Evolutionary conservation across 768 basidiomycete species (phyloP), one percentile per base, ranked within the genome.

Genomic region (Lactarius sanguifluus): DNA sequence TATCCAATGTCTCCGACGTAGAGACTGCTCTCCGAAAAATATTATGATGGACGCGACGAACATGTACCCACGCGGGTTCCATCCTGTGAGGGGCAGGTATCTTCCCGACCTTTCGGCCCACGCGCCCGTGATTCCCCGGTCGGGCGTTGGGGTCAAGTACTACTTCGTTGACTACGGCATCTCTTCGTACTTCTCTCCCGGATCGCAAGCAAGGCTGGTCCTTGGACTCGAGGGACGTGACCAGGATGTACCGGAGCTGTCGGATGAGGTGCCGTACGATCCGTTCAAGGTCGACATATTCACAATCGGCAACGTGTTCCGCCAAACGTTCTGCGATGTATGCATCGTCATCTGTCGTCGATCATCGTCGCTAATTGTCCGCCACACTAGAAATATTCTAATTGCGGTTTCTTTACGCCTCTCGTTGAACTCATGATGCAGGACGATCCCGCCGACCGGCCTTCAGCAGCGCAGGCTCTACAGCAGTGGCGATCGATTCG

Each of bases 211-310:
- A 32, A 32, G 32, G 32, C 23, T 62, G 30, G 66, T 64, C 2
- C 15, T 62, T 10, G 69, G 66, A 13, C 9, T 12, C 1, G 47
- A 32, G 0, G 65, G 65, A 3, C 59, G 69, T 5, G 66, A 70
- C n/a, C 63, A 41, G 30, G 66, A 70, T 6, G 66, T 70, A 7
- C 69, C 69, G 1, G 69, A 70, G 20, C 50, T 70, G 16, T 70
- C 64, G 2, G 20, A 57, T 7, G 25, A 25, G 1, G 57, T 64
- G 5, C 64, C 64, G 7, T 68, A 70, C 25, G 69, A 70, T 30
- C 69, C 69, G 10, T 70, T 70, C 67, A 68, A 68, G 36, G 69
- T 68, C 20, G 69, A 70, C 13, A 60, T 70, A 43, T 70, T 68
- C 25, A 68, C 32, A 32, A 32, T 32, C 32, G 32, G 32, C 32